Conservation (phyloP, 169 alveolate genomes). For the Plasmodium yoelii region DNA sequence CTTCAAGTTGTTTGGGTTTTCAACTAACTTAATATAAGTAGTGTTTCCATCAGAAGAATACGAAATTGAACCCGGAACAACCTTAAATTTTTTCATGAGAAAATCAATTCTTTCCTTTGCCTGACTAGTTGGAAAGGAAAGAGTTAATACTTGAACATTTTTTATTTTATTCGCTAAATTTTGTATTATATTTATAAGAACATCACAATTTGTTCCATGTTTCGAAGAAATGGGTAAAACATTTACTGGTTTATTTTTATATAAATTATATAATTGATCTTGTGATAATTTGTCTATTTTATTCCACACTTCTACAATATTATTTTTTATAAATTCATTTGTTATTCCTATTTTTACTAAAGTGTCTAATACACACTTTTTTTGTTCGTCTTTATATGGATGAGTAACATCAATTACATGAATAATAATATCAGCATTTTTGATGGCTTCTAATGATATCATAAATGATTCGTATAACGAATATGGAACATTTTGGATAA, state of each 20-base stretch:
- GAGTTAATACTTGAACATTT: conserved; percentile 43
- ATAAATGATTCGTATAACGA: conserved; percentile 88
- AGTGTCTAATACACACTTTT: conserved; percentile 88
- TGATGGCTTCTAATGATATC: conserved; percentile 89
- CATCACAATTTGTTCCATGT: conserved; percentile 64
- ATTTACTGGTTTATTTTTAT: conserved; percentile 56
- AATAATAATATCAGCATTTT: conserved; percentile 89
- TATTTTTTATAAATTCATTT: conserved; percentile 78
- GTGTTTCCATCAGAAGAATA: conserved; percentile 63
- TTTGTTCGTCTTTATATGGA: conserved; percentile 82
- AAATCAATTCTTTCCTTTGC: conserved; percentile 40
- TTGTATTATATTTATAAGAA: conserved; percentile 38
- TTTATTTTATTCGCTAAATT: conserved; percentile 31
- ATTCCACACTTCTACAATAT: conserved; percentile 94
- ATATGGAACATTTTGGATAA: conserved; percentile 92
- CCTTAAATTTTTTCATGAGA: conserved; percentile 50
- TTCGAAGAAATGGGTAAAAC: conserved; percentile 67
- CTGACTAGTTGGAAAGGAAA: conserved; percentile 36
- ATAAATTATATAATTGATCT: conserved; percentile 31
- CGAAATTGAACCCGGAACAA: conserved; percentile 67
- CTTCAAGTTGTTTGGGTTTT: conserved; percentile 39
- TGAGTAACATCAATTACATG: conserved; percentile 89
- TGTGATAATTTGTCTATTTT: conserved; percentile 89
- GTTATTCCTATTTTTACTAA: conserved; percentile 87
- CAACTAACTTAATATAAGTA: conserved; percentile 57